Percentiles rank a stretch among this genome's conserved stretches.
Evolutionary conservation across 2,329 filamentous ascomycete genomes (phyloP).

Genomic region (Aspergillus neoniger): DNA sequence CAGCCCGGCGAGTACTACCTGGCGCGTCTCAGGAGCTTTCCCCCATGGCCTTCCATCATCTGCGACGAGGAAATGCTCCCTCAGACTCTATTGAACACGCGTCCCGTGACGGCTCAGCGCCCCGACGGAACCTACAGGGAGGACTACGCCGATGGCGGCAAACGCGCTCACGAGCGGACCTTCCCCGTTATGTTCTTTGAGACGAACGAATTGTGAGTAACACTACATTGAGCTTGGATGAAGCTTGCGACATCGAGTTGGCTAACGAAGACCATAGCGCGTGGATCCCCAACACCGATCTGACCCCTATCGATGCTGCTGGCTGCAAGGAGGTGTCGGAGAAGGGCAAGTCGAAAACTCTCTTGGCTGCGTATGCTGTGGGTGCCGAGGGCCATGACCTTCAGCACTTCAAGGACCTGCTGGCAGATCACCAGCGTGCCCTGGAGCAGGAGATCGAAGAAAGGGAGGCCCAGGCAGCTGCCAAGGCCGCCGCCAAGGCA

Average conservation of each 20-base stretch:
- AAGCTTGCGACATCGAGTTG: background rate
- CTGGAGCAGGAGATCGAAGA: constrained; percentile 61
- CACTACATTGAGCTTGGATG: background rate
- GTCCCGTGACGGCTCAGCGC: constrained; percentile 81
- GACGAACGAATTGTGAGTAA: constrained; percentile 94
- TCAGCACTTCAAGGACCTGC: constrained; percentile 78
- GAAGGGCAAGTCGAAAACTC: constrained; percentile 74
- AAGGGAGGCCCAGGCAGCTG: constrained; percentile 64
- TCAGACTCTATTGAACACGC: constrained; percentile 69
- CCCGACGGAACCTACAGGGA: constrained; percentile 84
- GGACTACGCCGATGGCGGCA: constrained; percentile 83
- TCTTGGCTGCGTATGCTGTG: constrained; percentile 77
- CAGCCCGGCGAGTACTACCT: constrained; percentile 90
- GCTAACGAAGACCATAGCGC: constrained; percentile 59
- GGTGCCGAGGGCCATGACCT: constrained; percentile 77
- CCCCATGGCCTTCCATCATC: constrained; percentile 91
- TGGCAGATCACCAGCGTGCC: constrained; percentile 61
- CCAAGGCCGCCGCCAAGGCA: constrained; percentile 56
- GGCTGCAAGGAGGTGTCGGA: constrained; percentile 69
- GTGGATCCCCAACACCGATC: constrained; percentile 84
- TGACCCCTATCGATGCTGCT: constrained; percentile 74
- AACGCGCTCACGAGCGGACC: constrained; percentile 79
- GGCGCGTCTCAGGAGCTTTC: constrained; percentile 90
- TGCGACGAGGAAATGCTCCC: constrained; percentile 95
- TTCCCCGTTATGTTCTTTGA: constrained; percentile 94